Evolutionary conservation across 1,284 basidiomycete genomes (phyloP).

Genomic region (Ustanciosporium gigantosporum): DNA sequence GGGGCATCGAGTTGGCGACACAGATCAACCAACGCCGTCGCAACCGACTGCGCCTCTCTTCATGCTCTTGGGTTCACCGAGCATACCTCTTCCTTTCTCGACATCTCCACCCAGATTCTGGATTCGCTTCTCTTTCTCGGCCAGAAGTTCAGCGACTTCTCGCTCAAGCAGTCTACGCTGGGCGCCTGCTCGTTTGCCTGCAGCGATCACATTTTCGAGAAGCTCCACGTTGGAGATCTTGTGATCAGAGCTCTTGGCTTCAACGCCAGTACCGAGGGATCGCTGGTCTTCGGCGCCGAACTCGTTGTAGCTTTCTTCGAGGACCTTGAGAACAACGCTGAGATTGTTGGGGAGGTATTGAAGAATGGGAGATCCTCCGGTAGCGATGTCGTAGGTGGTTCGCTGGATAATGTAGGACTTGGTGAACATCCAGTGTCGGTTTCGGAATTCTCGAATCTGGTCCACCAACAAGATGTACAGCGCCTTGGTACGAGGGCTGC

Average conservation of each 20-base stretch:
- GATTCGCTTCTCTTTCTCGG: conserved; percentile 40
- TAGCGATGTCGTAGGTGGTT: conserved; percentile 50
- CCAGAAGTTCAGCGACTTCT: conserved; percentile 39
- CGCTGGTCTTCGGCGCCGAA: conserved; percentile 12
- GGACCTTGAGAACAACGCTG: conserved; percentile 34
- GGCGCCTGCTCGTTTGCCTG: conserved; percentile 33
- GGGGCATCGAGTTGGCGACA: too few species aligned
- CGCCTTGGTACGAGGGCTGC: conserved; percentile 30
- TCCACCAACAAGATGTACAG: conserved; percentile 55
- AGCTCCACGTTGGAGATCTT: conserved; percentile 24
- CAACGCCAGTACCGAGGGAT: conserved; percentile 6
- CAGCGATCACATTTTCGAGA: conserved; percentile 28
- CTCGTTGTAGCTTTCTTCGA: conserved; percentile 40
- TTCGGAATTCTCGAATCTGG: conserved; percentile 54
- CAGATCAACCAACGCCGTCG: conserved; percentile 48
- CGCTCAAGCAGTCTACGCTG: conserved; percentile 43
- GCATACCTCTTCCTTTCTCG: conserved; percentile 40
- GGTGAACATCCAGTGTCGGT: conserved; percentile 57
- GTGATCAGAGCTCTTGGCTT: conserved; percentile 1
- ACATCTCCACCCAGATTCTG: conserved; percentile 20
- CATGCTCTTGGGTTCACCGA: conserved; percentile 24
- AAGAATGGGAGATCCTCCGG: conserved; percentile 53
- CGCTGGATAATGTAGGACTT: conserved; percentile 55
- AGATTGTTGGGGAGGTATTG: conserved; percentile 58
- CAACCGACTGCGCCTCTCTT: conserved; percentile 46